Conservation (phyloP, 2,329 filamentous ascomycete species). For the Clonostachys solani region DNA sequence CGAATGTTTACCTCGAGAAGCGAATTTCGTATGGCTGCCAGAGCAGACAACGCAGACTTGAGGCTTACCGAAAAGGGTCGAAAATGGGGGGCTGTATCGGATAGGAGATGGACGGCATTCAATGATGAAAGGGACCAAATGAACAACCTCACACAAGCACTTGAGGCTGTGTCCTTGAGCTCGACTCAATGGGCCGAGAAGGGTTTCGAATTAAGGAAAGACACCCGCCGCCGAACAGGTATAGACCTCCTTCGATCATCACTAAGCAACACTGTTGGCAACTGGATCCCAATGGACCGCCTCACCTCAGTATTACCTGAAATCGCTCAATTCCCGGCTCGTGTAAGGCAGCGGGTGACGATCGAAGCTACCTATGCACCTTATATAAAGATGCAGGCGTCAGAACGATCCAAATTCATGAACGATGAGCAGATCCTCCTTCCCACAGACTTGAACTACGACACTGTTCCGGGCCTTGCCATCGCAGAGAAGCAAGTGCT, state of each 20-base stretch:
- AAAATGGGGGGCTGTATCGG: slow-evolving; percentile 71
- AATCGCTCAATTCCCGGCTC: slow-evolving; percentile 47
- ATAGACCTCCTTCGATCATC: slow-evolving; percentile 75
- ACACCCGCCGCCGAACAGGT: slow-evolving; percentile 64
- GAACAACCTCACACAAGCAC: slow-evolving; percentile 54
- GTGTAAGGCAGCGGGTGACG: slow-evolving; percentile 64
- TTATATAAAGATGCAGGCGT: slow-evolving; percentile 71
- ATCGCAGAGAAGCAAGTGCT: slow-evolving; percentile 74
- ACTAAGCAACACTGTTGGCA: slow-evolving; percentile 33
- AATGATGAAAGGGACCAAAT: slow-evolving; percentile 63
- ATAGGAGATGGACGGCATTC: slow-evolving; percentile 72
- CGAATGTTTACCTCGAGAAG: slow-evolving; percentile 96
- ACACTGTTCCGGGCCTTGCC: slow-evolving; percentile 67
- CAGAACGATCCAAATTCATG: slow-evolving; percentile 61
- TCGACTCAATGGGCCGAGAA: slow-evolving; percentile 62
- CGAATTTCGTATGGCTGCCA: slow-evolving; percentile 89
- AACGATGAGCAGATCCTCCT: slow-evolving; percentile 74
- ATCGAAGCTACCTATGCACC: slow-evolving; percentile 86
- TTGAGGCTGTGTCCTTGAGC: slow-evolving; percentile 55
- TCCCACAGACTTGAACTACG: slow-evolving; percentile 74
- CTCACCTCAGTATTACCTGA: slow-evolving; percentile 55
- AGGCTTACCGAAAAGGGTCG: slow-evolving; percentile 79
- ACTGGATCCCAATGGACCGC: slow-evolving; percentile 37
- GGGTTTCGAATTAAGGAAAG: slow-evolving; percentile 66
- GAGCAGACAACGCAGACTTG: slow-evolving; percentile 90